Evolutionary conservation across 2,329 filamentous ascomycete species (phyloP).

Genomic region (Diaporthe helianthi): DNA sequence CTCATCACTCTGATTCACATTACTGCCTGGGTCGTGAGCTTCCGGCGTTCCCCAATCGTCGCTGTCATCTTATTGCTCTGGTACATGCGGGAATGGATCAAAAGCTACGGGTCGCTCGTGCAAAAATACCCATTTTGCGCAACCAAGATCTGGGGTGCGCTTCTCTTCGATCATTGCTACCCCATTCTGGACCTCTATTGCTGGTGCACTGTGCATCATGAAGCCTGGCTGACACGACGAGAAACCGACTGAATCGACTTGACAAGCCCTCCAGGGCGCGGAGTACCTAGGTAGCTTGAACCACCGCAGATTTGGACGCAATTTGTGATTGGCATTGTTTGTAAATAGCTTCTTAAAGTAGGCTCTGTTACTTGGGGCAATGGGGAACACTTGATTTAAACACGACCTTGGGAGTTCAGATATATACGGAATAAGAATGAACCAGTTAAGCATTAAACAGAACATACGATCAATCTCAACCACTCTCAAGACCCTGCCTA

Average conservation of each 20-base stretch:
- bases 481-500: no score
- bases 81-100: not conserved
- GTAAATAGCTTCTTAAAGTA: no score
- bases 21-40: not conserved
- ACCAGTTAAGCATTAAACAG: no score
- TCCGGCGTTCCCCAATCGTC: not conserved
- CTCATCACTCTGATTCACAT: not conserved
- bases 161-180: conserved; percentile 16
- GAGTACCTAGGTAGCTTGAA: no score
- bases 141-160: not conserved
- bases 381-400: no score
- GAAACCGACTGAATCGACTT: not conserved
- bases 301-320: no score
- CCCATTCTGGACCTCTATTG: not conserved
- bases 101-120: not conserved
- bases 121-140: not conserved
- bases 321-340: no score
- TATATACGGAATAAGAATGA: no score
- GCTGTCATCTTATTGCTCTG: not conserved
- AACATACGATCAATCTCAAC: no score
- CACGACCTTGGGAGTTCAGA: no score
- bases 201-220: not conserved
- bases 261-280: no score
- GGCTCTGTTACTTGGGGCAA: no score
- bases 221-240: not conserved